Percentiles rank a stretch among this genome's conserved stretches.
phyloP scores from a whole-genome alignment of 306 rosid genomes.

The Neltuma alba region DNA sequence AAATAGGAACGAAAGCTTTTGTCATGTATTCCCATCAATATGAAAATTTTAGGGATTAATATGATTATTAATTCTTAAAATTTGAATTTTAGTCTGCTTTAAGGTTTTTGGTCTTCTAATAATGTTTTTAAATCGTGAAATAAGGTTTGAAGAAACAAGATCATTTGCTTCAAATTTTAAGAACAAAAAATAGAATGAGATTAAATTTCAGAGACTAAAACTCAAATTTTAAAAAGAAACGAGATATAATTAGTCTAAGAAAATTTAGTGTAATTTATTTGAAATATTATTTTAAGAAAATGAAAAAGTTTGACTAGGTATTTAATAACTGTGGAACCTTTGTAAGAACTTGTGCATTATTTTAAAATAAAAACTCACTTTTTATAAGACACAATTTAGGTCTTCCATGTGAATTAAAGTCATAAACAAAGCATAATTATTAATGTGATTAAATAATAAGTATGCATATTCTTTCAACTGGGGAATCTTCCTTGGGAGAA shows the following conservation, averaged over 20 bases:
- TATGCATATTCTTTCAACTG: constrained; percentile 6
- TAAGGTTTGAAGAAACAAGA: no score
- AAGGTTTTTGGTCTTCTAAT: no score
- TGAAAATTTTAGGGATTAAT: no score
- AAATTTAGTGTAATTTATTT: no score
- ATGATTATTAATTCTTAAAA: no score
- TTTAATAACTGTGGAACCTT: background rate
- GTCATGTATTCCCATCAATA: no score
- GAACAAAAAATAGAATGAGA: no score
- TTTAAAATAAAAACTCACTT: background rate
- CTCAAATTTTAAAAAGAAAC: background rate
- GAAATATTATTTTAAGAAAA: background rate
- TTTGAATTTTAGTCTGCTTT: no score
- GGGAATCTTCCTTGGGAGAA: constrained; percentile 22
- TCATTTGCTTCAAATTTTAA: no score
- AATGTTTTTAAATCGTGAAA: no score
- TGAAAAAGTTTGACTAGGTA: background rate
- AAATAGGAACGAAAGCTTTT: background rate
- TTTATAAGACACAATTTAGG: background rate
- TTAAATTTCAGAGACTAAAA: no score
- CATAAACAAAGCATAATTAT: background rate
- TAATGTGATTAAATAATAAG: background rate
- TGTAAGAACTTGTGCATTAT: background rate
- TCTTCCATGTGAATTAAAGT: background rate
- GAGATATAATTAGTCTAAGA: background rate